phyloP scores from a whole-genome alignment of 139 green algal genomes.

The Asterochloris sp. region DNA sequence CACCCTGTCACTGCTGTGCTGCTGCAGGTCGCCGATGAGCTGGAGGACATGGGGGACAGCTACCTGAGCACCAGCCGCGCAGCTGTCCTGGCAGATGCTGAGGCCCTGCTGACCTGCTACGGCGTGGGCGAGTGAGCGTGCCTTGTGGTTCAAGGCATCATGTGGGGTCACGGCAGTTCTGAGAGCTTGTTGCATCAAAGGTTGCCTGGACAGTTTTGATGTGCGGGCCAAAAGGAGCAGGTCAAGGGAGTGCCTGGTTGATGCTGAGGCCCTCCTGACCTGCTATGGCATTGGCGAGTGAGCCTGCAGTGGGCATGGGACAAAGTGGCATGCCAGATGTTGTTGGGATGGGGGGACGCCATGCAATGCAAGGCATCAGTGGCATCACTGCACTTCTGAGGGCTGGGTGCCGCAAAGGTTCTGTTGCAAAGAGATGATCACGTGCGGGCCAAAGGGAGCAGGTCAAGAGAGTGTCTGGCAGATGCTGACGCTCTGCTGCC shows the following conservation, averaged over 20 bases:
- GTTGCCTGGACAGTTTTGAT: too few relatives aligned
- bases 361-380: background rate
- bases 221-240: too few relatives aligned
- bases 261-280: conserved; percentile 66
- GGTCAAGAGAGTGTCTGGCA: too few relatives aligned
- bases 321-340: too few relatives aligned
- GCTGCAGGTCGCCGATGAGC: conserved; percentile 7
- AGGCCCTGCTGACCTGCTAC: conserved; percentile 71
- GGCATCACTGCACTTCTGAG: background rate
- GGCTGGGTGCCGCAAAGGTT: too few relatives aligned
- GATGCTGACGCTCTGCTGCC: conserved; percentile 69
- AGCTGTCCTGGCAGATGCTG: conserved; percentile 68
- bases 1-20: background rate
- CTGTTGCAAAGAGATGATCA: too few relatives aligned
- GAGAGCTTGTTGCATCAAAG: background rate
- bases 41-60: background rate
- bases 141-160: background rate
- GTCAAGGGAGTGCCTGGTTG: conserved; percentile 54
- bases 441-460: too few relatives aligned
- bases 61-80: conserved; percentile 17
- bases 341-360: too few relatives aligned
- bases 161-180: background rate
- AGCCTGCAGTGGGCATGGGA: too few relatives aligned
- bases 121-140: conserved; percentile 25
- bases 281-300: conserved; percentile 62